These are phyloP conservation scores for Pseudisothecium myosuroides DNA, from an alignment of 225 moss, liverwort and hornwort genomes.

Conservation along the genomic window DNA sequence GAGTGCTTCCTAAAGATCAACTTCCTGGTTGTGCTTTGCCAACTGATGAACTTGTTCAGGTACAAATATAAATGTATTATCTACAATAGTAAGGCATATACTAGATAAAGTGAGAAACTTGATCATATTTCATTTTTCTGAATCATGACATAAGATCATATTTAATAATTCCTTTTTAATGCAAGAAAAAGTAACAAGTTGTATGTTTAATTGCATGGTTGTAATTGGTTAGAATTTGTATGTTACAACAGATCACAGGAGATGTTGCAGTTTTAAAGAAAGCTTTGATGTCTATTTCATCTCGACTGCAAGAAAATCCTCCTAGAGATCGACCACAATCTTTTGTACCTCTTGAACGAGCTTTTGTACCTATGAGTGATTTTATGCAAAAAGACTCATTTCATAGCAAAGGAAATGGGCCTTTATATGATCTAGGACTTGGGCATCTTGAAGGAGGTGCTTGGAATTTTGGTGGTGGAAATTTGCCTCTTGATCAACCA, in stretches of 20 bases:
- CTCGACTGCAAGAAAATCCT: constrained; percentile 78
- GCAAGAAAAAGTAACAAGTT: neutral
- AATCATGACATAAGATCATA: neutral
- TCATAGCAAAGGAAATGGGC: neutral
- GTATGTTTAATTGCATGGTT: neutral
- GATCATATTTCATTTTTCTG: neutral
- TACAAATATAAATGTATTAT: neutral
- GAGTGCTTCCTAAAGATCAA: constrained; percentile 86
- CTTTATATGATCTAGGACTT: constrained; percentile 39
- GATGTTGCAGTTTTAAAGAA: constrained; percentile 50
- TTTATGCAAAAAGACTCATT: constrained; percentile 48
- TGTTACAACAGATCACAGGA: constrained; percentile 45
- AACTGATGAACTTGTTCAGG: constrained; percentile 90
- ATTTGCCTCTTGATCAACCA: neutral
- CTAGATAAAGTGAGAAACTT: neutral
- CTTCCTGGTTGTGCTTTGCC: constrained; percentile 79
- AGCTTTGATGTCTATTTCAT: constrained; percentile 63
- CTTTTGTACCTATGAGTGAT: constrained; percentile 46
- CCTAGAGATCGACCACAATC: constrained; percentile 49
- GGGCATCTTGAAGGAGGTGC: constrained; percentile 7
- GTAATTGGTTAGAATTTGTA: neutral
- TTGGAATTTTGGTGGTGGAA: constrained; percentile 37
- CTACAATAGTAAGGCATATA: neutral
- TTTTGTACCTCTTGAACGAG: constrained; percentile 1
- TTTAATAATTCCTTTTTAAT: neutral